phyloP scores from a whole-genome alignment of 441 rosid genomes.

The Populus trichocarpa region DNA sequence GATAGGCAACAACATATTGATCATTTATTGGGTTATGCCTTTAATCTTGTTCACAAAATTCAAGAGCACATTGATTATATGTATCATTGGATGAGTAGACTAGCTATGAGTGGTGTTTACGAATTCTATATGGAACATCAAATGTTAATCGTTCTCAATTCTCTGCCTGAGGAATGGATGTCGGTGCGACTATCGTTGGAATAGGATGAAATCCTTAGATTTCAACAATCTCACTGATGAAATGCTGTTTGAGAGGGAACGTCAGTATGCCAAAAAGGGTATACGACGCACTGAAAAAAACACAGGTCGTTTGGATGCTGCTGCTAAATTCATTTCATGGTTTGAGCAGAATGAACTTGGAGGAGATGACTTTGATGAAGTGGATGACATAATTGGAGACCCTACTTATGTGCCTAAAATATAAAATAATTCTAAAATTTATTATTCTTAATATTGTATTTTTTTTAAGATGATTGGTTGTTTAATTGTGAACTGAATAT shows the following conservation, averaged over 20 bases:
- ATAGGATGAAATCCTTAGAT: not conserved
- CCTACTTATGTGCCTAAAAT: not conserved
- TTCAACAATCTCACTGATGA: not conserved
- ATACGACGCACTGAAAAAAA: not conserved
- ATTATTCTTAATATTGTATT: not conserved
- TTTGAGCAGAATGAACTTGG: not conserved
- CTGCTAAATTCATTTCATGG: not conserved
- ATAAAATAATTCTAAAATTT: not conserved
- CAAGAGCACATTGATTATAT: no score
- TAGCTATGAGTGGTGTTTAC: no score
- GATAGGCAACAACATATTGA: no score
- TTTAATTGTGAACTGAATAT: not conserved
- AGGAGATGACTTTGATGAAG: not conserved
- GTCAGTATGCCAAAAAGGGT: accelerated
- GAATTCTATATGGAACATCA: no score
- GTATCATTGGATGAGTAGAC: no score
- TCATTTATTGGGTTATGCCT: no score
- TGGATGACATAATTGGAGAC: not conserved
- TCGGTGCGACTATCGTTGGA: no score
- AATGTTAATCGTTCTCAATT: no score
- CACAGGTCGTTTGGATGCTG: accelerated
- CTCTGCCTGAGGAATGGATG: no score
- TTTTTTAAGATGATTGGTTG: not conserved
- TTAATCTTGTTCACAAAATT: no score
- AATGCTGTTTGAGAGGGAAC: not conserved